These are phyloP conservation scores for Corymbia maculata DNA, from an alignment of 345 rosid genomes.

Conservation along the genomic window DNA sequence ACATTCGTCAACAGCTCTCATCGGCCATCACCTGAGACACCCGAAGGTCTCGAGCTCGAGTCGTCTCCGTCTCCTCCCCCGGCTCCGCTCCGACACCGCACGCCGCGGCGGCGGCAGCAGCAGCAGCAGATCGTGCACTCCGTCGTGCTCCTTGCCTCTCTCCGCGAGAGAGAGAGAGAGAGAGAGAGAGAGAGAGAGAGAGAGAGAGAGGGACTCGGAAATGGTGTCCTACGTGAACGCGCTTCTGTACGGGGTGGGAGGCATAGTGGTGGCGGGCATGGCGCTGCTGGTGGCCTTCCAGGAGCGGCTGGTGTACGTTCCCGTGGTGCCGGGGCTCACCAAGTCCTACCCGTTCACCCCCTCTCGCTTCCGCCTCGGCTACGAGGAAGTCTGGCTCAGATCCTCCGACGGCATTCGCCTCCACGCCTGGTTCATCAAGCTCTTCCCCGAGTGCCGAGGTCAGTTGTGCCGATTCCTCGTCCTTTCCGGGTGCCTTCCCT, in stretches of 20 bases:
- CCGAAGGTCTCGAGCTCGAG: neutral
- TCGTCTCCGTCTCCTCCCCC: neutral
- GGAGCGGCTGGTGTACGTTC: conserved; percentile 92
- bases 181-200: neutral
- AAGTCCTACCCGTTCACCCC: conserved; percentile 83
- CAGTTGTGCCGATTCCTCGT: neutral
- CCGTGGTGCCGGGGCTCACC: conserved; percentile 86
- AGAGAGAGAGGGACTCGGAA: neutral
- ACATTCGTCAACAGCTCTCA: neutral
- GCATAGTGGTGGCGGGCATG: conserved; percentile 80
- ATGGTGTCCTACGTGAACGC: conserved; percentile 76
- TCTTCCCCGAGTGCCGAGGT: conserved; percentile 81
- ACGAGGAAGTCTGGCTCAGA: conserved; percentile 94
- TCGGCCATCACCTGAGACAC: neutral
- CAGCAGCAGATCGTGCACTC: neutral
- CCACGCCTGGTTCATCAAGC: conserved; percentile 95
- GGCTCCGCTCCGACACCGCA: neutral
- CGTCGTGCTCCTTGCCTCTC: neutral
- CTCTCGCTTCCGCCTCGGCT: conserved; percentile 61
- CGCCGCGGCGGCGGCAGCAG: neutral
- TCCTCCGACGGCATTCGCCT: conserved; percentile 90
- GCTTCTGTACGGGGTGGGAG: conserved; percentile 83
- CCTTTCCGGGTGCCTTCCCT: neutral
- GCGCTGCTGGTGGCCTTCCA: conserved; percentile 91
- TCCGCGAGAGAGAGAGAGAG: neutral